These are phyloP conservation scores for Yamadazyma jaroonii DNA, from an alignment of 1,139 yeast species.

Conservation along the genomic window DNA sequence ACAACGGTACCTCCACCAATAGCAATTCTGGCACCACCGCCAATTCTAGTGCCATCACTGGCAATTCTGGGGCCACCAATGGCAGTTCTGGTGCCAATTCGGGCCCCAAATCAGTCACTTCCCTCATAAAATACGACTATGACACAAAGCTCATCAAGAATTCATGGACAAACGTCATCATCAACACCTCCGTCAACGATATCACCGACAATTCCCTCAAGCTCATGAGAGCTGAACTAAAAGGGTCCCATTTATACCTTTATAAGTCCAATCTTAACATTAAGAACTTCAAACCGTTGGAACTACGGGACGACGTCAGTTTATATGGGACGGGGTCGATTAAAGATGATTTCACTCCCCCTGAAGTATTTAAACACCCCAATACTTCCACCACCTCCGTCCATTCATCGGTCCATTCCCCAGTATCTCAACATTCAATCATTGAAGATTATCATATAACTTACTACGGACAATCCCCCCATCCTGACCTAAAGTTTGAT, in stretches of 20 bases:
- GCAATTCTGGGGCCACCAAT: background rate
- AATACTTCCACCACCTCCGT: background rate
- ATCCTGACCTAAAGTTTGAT: slow-evolving; percentile 67
- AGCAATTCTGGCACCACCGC: background rate
- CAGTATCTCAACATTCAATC: background rate
- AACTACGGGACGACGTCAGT: slow-evolving; percentile 5
- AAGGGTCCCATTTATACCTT: slow-evolving; percentile 58
- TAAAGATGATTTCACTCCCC: slow-evolving; percentile 5
- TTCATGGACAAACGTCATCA: slow-evolving; percentile 44
- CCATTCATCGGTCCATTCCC: background rate
- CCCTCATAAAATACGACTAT: slow-evolving; percentile 32
- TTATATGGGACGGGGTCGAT: background rate
- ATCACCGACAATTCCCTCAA: slow-evolving; percentile 40
- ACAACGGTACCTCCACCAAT: too few species aligned
- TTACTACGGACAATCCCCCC: slow-evolving; percentile 40
- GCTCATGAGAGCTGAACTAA: slow-evolving; percentile 59
- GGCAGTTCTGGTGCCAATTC: background rate
- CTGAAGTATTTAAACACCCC: slow-evolving; percentile 7
- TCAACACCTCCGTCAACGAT: slow-evolving; percentile 30
- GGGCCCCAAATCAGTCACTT: slow-evolving; percentile 11
- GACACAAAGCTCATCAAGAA: slow-evolving; percentile 32
- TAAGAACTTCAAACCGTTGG: slow-evolving; percentile 10
- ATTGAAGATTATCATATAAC: slow-evolving; percentile 20
- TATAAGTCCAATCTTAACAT: slow-evolving; percentile 32
- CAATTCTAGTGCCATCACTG: background rate